Conservation (phyloP, 805 yeast species). For the Candida peoriensis region DNA sequence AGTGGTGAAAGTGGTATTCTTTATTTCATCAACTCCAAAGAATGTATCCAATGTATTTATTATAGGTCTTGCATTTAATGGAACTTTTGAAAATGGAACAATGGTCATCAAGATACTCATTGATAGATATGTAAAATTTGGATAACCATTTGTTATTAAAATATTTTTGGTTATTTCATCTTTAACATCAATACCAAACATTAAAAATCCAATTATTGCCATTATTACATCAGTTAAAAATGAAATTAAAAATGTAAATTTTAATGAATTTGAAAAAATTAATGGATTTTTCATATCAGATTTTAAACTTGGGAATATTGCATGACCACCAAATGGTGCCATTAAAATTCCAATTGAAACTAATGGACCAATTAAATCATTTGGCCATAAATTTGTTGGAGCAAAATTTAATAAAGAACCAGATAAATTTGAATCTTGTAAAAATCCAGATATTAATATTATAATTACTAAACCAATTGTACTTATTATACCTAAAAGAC, state of each 20-base stretch:
- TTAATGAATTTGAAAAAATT: constrained; percentile 48
- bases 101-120: constrained; percentile 71
- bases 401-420: constrained; percentile 68
- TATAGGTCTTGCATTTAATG: constrained; percentile 79
- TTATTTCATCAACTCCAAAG: constrained; percentile 26
- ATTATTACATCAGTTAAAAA: constrained; percentile 55
- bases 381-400: constrained; percentile 66
- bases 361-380: constrained; percentile 42
- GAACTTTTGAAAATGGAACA: constrained; percentile 80
- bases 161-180: constrained; percentile 79
- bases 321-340: constrained; percentile 86
- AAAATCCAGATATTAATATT: constrained; percentile 59
- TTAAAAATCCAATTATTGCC: constrained; percentile 64
- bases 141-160: constrained; percentile 61
- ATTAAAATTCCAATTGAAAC: constrained; percentile 62
- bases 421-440: constrained; percentile 54
- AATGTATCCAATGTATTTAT: constrained; percentile 61
- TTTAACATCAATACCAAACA: constrained; percentile 69
- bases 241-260: constrained; percentile 56
- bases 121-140: constrained; percentile 50
- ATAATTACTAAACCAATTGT: constrained; percentile 60
- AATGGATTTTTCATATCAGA: constrained; percentile 67
- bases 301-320: constrained; percentile 69
- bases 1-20: constrained; percentile 16
- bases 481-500: constrained; percentile 65